Base-by-base conservation (phyloP, 2,329 filamentous ascomycete species). In the Penicillium sp. region DNA sequence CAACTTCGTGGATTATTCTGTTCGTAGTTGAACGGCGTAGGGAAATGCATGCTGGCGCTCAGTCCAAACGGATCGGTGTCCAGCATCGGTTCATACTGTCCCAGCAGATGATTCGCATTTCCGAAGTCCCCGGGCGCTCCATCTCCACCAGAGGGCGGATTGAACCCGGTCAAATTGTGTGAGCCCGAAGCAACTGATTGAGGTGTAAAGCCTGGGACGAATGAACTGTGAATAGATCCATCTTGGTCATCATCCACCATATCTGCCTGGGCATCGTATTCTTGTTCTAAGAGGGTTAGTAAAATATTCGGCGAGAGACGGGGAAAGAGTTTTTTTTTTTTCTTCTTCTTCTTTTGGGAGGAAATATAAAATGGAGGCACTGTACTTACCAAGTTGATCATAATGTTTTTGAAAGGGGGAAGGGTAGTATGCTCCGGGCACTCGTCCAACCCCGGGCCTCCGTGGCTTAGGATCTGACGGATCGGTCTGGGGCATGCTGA, bases 11-110 rank as follows among this genome's bases (percentile, higher is more conserved):
- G 55, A 62, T 72, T 68, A 56, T 67, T 70, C 54, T 77, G 73
- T 51, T 74, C 69, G 58, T 76, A 79, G 54, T 74, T 76, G 73
- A 92, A 94, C 52, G 90, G 89, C 2, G 88, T 90, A 10, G 92
- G 92, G 67, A 96, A 96, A 62, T 93, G 90, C 93, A 96, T 96
- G 76, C 91, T 96, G 31, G 92, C 92, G 55, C 90, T 93, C 48
- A 97, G 80, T 11, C 92, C 92, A 67, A 97, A 97, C 0, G 93
- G 93, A 73, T 97, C 92, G 74, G 92, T 91, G 70, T 97, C 92
- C 45, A 96, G 80, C 76, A 92, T 90, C 16, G 92, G 89, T 67
- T 97, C 92, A 69, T 91, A 96, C 13, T 85, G 81, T 62, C 88
- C 85, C 66, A 89, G 83, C 33, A 86, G 78, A 50, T 79, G 76